Evolutionary conservation across 2,329 filamentous ascomycete species (phyloP), one percentile per base, ranked within the genome.

Genomic region (Cryphonectria naterciae): DNA sequence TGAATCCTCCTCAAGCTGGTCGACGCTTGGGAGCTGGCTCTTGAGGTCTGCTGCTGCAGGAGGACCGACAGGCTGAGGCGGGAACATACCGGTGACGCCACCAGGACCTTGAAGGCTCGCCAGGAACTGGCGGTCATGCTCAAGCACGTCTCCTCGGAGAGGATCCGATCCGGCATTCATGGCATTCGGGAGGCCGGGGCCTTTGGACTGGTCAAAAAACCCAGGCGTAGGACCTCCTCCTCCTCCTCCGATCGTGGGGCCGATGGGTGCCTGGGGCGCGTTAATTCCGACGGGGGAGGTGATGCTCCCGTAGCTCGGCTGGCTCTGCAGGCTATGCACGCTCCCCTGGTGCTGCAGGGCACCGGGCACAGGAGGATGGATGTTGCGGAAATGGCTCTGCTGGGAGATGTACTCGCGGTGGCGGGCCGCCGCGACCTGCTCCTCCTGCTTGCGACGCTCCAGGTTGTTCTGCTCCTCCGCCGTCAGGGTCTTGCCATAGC

Each of bases 381-480:
- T 91, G 78, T 95, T 91, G 66, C 90, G 86, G 71, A 94, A 90
- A 8, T 88, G 87, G 77, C 97, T 94, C 78, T 97, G 94, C 74
- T 94, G 93, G 74, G 94, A 92, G 69, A 98, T 88, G 75, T 94
- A 93, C 79, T 99, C 96, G 75, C 97, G 94, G 80, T 99, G 96
- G 58, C 96, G 92, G 62, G 97, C 96, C 89, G 98, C 97, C 49
- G 97, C 86, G 79, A 96, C 97, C 79, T 99, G 96, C 78, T 99
- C 97, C 81, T 99, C 96, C 80, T 99, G 96, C 84, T 99, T 99
- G 67, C 96, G 88, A 68, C 96, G 89, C 83, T 99, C 96, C 1
- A 99, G 85, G 54, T 97, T 97, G 82, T 99, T 99, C 25, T 99
- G 96, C 81, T 99, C 96, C 77, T 98, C 95, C 0, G 96, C 96